phyloP scores from a whole-genome alignment of 148 eudicot genomes.

The Linanthus parryae region DNA sequence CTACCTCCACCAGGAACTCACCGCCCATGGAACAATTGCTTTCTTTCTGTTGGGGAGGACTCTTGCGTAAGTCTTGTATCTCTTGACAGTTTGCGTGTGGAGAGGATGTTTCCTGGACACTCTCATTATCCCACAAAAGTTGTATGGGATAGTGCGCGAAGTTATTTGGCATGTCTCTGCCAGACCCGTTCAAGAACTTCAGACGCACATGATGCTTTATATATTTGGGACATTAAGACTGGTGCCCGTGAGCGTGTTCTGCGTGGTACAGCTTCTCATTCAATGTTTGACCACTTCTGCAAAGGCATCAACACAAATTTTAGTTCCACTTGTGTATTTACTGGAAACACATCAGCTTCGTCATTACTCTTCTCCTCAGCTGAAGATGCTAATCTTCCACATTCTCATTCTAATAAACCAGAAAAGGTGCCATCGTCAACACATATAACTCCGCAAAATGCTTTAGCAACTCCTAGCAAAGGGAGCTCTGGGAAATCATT shows the following conservation, averaged over 20 bases:
- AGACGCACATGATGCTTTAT: constrained; percentile 61
- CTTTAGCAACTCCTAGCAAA: constrained; percentile 18
- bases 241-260: constrained; percentile 94
- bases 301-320: constrained; percentile 25
- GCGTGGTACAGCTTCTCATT: constrained; percentile 87
- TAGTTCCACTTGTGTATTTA: constrained; percentile 25
- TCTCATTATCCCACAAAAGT: constrained; percentile 66
- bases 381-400: constrained; percentile 44
- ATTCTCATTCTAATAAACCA: constrained; percentile 22
- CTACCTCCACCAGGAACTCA: constrained; percentile 62
- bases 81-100: constrained; percentile 76
- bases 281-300: constrained; percentile 86
- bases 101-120: constrained; percentile 98
- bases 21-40: constrained; percentile 86
- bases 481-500: constrained; percentile 21
- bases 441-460: constrained; percentile 19
- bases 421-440: constrained; percentile 22
- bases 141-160: constrained; percentile 81
- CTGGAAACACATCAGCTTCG: constrained; percentile 70
- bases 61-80: constrained; percentile 76
- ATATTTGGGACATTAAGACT: constrained; percentile 92
- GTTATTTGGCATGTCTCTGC: constrained; percentile 87
- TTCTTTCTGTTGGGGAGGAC: constrained; percentile 92
- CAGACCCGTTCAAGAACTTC: constrained; percentile 42
- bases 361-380: constrained; percentile 39